Evolutionary conservation across 192 early-diverging fungal species (phyloP).

Genomic region (Irineochytrium annulatum): DNA sequence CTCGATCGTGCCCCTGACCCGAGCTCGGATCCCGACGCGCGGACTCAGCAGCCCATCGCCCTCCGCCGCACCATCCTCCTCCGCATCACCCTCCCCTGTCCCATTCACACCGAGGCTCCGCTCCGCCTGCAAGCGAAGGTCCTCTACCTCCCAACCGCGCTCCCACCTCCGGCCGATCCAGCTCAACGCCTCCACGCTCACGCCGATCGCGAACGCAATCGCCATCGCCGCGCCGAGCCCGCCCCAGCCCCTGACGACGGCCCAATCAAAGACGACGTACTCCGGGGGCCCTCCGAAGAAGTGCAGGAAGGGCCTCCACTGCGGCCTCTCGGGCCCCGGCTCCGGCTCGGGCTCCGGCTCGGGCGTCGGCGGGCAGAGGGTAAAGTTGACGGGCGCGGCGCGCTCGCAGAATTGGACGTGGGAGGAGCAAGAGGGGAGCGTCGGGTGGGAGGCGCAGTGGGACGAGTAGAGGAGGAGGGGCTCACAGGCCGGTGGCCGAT

Average conservation of each 20-base stretch:
- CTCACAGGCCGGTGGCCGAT: not conserved
- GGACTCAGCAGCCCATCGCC: not conserved
- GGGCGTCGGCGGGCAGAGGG: not conserved
- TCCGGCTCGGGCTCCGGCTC: not conserved
- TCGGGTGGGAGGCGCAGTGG: not conserved
- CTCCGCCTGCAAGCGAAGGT: not conserved
- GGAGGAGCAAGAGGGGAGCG: not conserved
- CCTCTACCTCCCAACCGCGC: not conserved
- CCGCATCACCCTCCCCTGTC: not conserved
- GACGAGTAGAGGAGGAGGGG: constrained; percentile 1
- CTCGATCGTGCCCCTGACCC: not conserved
- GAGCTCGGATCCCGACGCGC: not conserved
- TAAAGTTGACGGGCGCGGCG: not conserved
- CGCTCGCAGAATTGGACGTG: not conserved
- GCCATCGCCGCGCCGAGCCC: not conserved
- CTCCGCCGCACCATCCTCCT: not conserved
- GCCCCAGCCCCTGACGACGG: not conserved
- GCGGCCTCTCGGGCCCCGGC: not conserved
- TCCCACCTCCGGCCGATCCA: not conserved
- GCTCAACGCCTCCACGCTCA: not conserved
- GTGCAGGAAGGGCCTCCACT: constrained; percentile 9
- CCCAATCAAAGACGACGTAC: constrained; percentile 18
- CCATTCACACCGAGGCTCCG: not conserved
- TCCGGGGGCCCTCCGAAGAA: constrained; percentile 7
- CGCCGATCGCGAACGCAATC: not conserved